Percentiles rank a stretch among this genome's conserved stretches.
phyloP scores from a whole-genome alignment of 2,329 filamentous ascomycete genomes.

The Colletotrichum paranaense region DNA sequence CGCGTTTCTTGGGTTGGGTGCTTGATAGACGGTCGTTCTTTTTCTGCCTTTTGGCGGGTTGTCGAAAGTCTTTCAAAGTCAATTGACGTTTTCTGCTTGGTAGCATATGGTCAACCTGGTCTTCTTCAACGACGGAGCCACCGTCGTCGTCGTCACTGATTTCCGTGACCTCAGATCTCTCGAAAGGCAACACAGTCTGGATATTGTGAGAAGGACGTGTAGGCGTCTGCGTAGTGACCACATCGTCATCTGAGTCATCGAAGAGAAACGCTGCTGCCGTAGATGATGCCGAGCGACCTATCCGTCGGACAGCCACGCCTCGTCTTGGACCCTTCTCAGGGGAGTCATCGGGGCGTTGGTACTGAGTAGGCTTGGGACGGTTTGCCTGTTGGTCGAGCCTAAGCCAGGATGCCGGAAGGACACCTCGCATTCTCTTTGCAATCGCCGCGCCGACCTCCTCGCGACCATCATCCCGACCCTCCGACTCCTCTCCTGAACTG shows the following conservation, averaged over 20 bases:
- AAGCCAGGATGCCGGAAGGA: constrained; percentile 76
- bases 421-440: constrained; percentile 64
- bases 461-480: constrained; percentile 41
- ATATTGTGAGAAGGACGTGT: background rate
- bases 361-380: constrained; percentile 43
- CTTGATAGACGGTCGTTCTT: constrained; percentile 36
- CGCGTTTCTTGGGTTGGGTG: constrained; percentile 41
- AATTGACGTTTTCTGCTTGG: constrained; percentile 54
- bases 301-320: constrained; percentile 62
- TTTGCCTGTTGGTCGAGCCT: constrained; percentile 63
- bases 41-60: constrained; percentile 39
- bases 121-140: constrained; percentile 60
- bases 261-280: constrained; percentile 43
- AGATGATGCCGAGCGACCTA: constrained; percentile 40
- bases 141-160: constrained; percentile 46
- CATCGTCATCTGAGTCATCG: constrained; percentile 59
- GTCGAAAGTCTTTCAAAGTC: constrained; percentile 42
- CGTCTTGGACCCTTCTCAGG: constrained; percentile 54
- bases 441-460: constrained; percentile 55
- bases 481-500: constrained; percentile 20
- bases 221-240: background rate
- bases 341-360: constrained; percentile 44
- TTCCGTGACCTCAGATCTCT: background rate
- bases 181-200: background rate
- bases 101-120: constrained; percentile 63